Evolutionary conservation across 2,329 filamentous ascomycete species (phyloP), one percentile per base, ranked within the genome.

Genomic region (Beauveria sp.): DNA sequence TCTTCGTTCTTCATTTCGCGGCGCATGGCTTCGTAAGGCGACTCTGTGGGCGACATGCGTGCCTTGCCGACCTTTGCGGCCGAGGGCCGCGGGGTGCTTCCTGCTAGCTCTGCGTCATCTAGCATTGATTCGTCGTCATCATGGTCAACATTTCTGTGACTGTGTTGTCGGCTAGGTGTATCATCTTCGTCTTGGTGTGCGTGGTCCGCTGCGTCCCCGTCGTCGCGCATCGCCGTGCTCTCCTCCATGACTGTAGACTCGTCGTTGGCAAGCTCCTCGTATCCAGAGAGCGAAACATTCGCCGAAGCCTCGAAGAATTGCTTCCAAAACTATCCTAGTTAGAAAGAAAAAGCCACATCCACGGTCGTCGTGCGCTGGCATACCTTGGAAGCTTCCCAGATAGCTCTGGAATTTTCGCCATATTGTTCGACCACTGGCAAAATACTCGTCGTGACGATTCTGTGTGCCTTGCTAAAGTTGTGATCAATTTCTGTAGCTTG

Each of bases 231-330:
- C 0, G 82, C 82, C 1, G 78, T 80, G 72, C 77, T 83, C 69
- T 82, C 81, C 20, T 82, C 79, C 26, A 73, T 76, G 1, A 70
- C 77, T 53, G 74, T 78, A 62, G 70, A 82, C 69, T 83, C 85
- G n/a, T 89, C 87, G 58, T 84, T 86, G 16, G 85, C 85, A 24
- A 87, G 81, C 71, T 96, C 93, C 72, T 96, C 93, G 74, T 99
- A 97, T 31, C 93, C 92, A 0, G 92, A 96, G 12, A 99, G 83
- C 12, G 93, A 96, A 28, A 99, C 93, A 70, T 99, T 98, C 72
- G 95, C 95, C 53, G 93, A 96, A 42, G 95, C 92, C 77, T 99
- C 95, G 76, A 99, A 99, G 80, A 99, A 99, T 79, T 98, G 93
- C 76, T 99, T 99, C 95, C 95, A 99, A 76, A 99, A 99, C 90